Evolutionary conservation across 2,329 filamentous ascomycete species (phyloP).

Genomic region (Thermothelomyces thermophilus): DNA sequence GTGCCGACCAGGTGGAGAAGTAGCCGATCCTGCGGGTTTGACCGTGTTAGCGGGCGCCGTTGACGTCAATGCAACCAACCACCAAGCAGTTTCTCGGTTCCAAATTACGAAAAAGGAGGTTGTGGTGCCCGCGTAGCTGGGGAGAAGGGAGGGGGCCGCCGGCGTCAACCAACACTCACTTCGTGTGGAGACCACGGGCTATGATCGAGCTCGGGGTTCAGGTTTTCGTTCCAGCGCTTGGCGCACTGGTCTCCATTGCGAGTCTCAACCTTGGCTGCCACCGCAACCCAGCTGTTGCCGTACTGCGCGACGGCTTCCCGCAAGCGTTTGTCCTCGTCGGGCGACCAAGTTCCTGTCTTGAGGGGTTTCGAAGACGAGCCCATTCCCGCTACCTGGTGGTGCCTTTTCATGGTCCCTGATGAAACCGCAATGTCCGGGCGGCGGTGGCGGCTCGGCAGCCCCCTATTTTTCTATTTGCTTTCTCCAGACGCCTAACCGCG

Average conservation of each 20-base stretch:
- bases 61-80: neutral
- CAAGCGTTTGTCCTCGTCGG: neutral
- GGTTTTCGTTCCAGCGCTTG: neutral
- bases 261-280: neutral
- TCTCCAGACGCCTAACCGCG: no score
- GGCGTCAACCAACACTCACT: no score
- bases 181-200: neutral
- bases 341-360: neutral
- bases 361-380: no score
- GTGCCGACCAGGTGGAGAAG: neutral
- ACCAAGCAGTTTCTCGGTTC: no score
- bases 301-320: neutral
- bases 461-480: no score
- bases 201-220: neutral
- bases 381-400: no score
- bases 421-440: no score
- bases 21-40: neutral
- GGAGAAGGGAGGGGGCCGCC: no score
- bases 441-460: no score
- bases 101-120: no score
- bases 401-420: no score
- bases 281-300: neutral
- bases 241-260: neutral
- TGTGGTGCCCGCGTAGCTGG: no score
- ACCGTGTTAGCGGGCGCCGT: neutral